Percentiles rank a stretch among this genome's conserved stretches.
These are phyloP conservation scores for Ottelia alismoides DNA, from an alignment of 106 monocot species.

Conservation along the genomic window DNA sequence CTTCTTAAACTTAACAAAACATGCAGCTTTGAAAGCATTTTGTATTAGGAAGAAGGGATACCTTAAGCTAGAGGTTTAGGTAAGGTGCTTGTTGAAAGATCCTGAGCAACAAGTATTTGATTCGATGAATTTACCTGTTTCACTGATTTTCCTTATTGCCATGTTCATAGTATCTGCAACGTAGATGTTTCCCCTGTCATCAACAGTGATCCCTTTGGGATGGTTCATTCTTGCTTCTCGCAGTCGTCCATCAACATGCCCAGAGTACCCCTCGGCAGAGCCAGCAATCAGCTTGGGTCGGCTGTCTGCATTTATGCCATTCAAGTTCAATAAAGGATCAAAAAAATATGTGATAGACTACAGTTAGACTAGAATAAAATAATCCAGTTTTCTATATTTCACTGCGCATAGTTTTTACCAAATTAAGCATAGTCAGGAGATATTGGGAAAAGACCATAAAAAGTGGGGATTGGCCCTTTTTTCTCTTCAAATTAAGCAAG, in stretches of 20 bases:
- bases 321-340: background rate
- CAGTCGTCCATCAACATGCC: slow-evolving; percentile 60
- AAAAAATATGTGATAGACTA: background rate
- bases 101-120: no score
- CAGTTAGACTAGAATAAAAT: no score
- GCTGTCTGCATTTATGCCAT: slow-evolving; percentile 40
- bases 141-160: slow-evolving; percentile 56
- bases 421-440: background rate
- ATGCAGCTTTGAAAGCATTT: no score
- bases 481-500: no score
- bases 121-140: no score
- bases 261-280: slow-evolving; percentile 53
- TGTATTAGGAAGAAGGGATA: no score
- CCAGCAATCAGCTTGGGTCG: slow-evolving; percentile 71
- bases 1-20: no score
- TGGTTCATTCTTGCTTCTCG: slow-evolving; percentile 71
- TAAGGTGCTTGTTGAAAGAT: no score
- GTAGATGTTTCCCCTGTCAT: slow-evolving; percentile 76
- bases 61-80: no score
- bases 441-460: no score
- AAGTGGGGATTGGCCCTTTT: no score
- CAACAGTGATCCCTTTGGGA: slow-evolving; percentile 70
- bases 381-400: no score
- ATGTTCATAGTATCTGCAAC: slow-evolving; percentile 39
- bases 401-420: background rate